These are phyloP conservation scores for Candida wancherniae DNA, from an alignment of 805 yeast genomes.

Conservation along the genomic window DNA sequence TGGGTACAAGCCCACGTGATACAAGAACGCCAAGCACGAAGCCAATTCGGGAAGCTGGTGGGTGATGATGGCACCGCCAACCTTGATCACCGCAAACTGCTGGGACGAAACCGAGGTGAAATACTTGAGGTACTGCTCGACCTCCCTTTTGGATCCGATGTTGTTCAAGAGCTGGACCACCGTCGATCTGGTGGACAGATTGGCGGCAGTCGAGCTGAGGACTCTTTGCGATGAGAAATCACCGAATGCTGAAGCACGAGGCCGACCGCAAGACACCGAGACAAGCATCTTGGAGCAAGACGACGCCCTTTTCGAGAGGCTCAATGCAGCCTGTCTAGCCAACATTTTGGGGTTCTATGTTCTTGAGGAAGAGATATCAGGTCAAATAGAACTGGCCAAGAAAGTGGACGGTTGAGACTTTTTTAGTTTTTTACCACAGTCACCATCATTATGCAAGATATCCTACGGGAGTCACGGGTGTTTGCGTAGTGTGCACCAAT, in stretches of 20 bases:
- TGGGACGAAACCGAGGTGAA: slow-evolving; percentile 95
- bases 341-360: slow-evolving; percentile 5
- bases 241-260: no score
- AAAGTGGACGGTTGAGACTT: slow-evolving; percentile 1
- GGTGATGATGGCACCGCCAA: slow-evolving; percentile 98
- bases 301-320: slow-evolving; percentile 10
- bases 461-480: slow-evolving; percentile 7
- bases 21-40: slow-evolving; percentile 88
- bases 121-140: slow-evolving; percentile 93
- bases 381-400: slow-evolving; percentile 1
- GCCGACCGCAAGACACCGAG: not conserved
- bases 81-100: slow-evolving; percentile 97
- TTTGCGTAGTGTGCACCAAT: slow-evolving; percentile 18
- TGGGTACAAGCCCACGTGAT: slow-evolving; percentile 96
- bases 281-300: not conserved
- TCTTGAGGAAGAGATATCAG: not conserved
- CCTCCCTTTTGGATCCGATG: slow-evolving; percentile 96
- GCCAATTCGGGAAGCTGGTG: slow-evolving; percentile 92
- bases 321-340: slow-evolving; percentile 9
- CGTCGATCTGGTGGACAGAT: slow-evolving; percentile 77
- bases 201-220: slow-evolving; percentile 7
- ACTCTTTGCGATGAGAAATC: slow-evolving; percentile 3
- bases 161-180: slow-evolving; percentile 92
- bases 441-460: slow-evolving; percentile 3
- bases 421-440: slow-evolving; percentile 1